phyloP scores from a whole-genome alignment of 148 eudicot genomes.

The Chenopodium formosanum region DNA sequence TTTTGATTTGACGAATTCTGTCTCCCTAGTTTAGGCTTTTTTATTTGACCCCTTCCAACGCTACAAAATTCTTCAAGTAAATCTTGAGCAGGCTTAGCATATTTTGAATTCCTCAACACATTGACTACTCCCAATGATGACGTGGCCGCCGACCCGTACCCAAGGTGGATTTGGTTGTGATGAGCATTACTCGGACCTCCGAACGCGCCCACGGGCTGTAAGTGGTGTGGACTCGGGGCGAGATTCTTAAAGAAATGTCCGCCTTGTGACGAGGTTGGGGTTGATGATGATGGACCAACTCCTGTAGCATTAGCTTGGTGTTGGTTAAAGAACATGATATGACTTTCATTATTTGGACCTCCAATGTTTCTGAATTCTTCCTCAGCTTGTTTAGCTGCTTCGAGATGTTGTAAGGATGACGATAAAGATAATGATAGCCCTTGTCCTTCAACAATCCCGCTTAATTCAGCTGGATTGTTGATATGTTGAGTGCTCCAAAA shows the following conservation, averaged over 20 bases:
- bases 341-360: slow-evolving; percentile 30
- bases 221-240: slow-evolving; percentile 16
- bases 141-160: slow-evolving; percentile 48
- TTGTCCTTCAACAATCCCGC: slow-evolving; percentile 42
- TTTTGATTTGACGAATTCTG: slow-evolving; percentile 29
- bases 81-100: slow-evolving; percentile 74
- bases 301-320: slow-evolving; percentile 19
- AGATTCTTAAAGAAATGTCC: slow-evolving; percentile 43
- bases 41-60: slow-evolving; percentile 71
- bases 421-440: slow-evolving; percentile 80
- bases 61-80: slow-evolving; percentile 84
- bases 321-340: slow-evolving; percentile 58
- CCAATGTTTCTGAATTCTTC: slow-evolving; percentile 41
- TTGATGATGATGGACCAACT: slow-evolving; percentile 20
- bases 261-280: slow-evolving; percentile 17
- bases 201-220: slow-evolving; percentile 25
- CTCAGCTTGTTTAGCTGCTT: slow-evolving; percentile 60
- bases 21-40: slow-evolving; percentile 45
- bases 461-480: slow-evolving; percentile 34
- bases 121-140: slow-evolving; percentile 52
- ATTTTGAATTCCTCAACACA: slow-evolving; percentile 70
- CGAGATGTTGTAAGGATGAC: slow-evolving; percentile 56
- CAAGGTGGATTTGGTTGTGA: slow-evolving; percentile 40
- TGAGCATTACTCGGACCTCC: slow-evolving; percentile 31
- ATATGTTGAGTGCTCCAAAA: slow-evolving; percentile 22